Base-by-base conservation (phyloP, 192 early-diverging fungal species). In the Chytriomyces hyalinus region DNA sequence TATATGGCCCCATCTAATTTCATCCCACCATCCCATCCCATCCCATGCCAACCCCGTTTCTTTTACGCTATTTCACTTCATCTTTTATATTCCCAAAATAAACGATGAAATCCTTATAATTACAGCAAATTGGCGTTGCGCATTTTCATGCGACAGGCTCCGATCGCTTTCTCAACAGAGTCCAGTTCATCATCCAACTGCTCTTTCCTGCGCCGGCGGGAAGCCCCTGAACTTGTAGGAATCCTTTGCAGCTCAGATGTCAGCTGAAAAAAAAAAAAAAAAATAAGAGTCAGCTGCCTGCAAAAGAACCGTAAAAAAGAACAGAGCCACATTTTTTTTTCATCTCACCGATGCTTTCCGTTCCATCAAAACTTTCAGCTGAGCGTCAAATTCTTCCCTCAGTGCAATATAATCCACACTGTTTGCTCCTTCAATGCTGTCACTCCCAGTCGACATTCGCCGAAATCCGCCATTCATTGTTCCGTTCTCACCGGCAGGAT, bases 151-250 rank as follows among this genome's bases (percentile, higher is more conserved):
- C 61, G 8, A 17, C 26, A 26, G 3, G 24, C 73, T 6, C 73
- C 73, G 28, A 75, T 75, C n/a, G 63, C 64, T 24, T 75, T 75
- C 47, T 75, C 73, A 13, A 75, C 64, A 17, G 6, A 17, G 61
- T 75, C 73, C 28, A 75, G 49, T 22, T 75, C 73, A 49, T 75
- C 73, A 65, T 75, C 73, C 24, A 75, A 49, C 64, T 66, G 63
- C 24, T 75, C 73, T 50, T 75, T 75, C 17, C 64, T 49, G 7
- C 61, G 11, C 17, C 71, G 71, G 6, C 28, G 60, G 6, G 73
- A 75, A 36, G 24, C 64, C 6, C 63, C 53, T 11, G 7, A 47
- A 10, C 24, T 28, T 36, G 53, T 49, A 5, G 73, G 73, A 62
- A 75, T 75, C 22, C 48, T 5, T 51, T 75, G 73, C 11, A 75